phyloP scores from a whole-genome alignment of 495 filamentous ascomycete species.

The Aspergillus steynii region DNA sequence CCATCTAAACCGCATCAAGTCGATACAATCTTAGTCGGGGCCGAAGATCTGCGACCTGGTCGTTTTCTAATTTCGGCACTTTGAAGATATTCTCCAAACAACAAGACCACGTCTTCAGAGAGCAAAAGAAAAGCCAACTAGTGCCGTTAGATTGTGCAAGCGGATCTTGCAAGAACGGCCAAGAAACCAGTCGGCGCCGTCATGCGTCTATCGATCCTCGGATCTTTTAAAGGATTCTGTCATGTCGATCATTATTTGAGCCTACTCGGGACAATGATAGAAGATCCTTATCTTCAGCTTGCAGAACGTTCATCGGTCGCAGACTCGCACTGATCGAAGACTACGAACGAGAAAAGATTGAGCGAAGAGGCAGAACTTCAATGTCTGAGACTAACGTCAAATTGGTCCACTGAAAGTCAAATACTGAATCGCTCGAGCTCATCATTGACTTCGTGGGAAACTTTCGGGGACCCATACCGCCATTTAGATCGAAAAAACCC shows the following conservation, averaged over 20 bases:
- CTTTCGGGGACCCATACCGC: too few species aligned
- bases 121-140: neutral
- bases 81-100: too few species aligned
- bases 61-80: too few species aligned
- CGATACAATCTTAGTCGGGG: too few species aligned
- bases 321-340: too few species aligned
- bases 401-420: neutral
- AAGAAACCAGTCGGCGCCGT: neutral
- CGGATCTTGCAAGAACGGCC: neutral
- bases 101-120: neutral
- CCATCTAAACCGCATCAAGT: too few species aligned
- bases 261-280: neutral
- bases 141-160: neutral
- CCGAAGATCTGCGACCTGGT: too few species aligned
- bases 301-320: too few species aligned
- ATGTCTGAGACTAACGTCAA: neutral
- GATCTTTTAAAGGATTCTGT: neutral
- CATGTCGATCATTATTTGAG: constrained; percentile 1
- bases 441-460: neutral
- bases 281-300: neutral
- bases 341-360: too few species aligned
- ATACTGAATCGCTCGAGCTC: neutral
- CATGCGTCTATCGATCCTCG: constrained; percentile 1
- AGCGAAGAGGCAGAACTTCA: too few species aligned
- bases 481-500: neutral